These are phyloP conservation scores for Lactarius tabidus DNA, from an alignment of 768 basidiomycete species.

Conservation along the genomic window DNA sequence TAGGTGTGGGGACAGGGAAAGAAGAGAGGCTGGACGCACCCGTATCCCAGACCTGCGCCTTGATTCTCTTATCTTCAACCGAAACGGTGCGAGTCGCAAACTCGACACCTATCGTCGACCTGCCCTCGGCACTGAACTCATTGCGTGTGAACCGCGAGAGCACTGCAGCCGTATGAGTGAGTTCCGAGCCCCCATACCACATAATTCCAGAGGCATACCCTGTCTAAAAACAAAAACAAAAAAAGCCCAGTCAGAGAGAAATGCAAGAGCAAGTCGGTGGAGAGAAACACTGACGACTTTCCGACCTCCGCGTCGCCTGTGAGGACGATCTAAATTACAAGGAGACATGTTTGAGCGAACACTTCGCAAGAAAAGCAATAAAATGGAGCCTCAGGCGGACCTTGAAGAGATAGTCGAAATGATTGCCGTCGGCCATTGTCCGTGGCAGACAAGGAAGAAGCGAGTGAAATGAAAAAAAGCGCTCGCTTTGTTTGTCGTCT, in stretches of 20 bases:
- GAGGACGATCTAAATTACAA: slow-evolving; percentile 75
- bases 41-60: slow-evolving; percentile 99
- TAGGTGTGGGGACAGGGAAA: not conserved
- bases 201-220: slow-evolving; percentile 41
- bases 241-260: slow-evolving; percentile 7
- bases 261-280: not conserved
- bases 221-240: no score
- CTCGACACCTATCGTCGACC: slow-evolving; percentile 99
- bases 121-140: slow-evolving; percentile 98
- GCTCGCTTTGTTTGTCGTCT: not conserved
- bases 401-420: slow-evolving; percentile 99
- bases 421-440: not conserved
- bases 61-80: slow-evolving; percentile 95
- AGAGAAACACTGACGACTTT: slow-evolving; percentile 84
- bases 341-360: not conserved
- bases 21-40: slow-evolving; percentile 47
- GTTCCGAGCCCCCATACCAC: not conserved
- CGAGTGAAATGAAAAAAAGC: not conserved
- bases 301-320: slow-evolving; percentile 99
- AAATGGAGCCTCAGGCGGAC: slow-evolving; percentile 39
- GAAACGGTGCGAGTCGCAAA: slow-evolving; percentile 96
- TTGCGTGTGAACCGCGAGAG: slow-evolving; percentile 99
- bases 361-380: not conserved
- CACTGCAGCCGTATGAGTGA: slow-evolving; percentile 48
- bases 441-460: no score